phyloP scores from a whole-genome alignment of 139 green algal genomes.

The Asterochloris sp. region DNA sequence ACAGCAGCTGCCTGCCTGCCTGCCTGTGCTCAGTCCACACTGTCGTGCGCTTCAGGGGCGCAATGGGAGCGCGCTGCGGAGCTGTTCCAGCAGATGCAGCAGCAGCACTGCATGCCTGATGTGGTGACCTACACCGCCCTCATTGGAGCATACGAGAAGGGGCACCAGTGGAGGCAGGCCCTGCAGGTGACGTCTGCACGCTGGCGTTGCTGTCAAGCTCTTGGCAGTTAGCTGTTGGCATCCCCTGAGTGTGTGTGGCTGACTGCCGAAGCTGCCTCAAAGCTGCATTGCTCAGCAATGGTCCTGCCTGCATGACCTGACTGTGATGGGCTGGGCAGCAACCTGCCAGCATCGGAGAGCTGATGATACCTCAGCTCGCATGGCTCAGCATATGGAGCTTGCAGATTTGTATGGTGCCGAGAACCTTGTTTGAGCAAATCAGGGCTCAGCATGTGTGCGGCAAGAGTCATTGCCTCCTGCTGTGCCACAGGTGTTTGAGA shows the following conservation, averaged over 20 bases:
- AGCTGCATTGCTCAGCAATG: neutral
- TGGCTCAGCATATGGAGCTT: too few species aligned
- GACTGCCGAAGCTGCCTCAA: neutral
- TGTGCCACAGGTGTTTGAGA: conserved; percentile 28
- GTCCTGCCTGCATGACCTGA: conserved; percentile 3
- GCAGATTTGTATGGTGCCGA: too few species aligned
- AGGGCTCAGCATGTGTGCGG: too few species aligned
- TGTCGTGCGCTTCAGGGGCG: conserved; percentile 9
- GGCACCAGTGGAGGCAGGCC: conserved; percentile 15
- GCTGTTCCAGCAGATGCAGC: conserved; percentile 42
- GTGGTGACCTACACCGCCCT: conserved; percentile 42
- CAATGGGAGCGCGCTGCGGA: conserved; percentile 35
- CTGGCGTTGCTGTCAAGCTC: neutral
- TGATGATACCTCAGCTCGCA: too few species aligned
- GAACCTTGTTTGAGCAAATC: too few species aligned
- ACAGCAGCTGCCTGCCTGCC: neutral
- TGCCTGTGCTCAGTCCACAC: neutral
- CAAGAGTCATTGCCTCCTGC: too few species aligned
- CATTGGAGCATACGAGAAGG: conserved; percentile 17
- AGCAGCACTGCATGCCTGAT: conserved; percentile 38
- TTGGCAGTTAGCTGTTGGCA: neutral
- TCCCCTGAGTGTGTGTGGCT: too few species aligned
- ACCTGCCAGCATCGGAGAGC: too few species aligned
- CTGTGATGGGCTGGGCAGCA: too few species aligned
- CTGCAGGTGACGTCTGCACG: neutral